Conservation (phyloP, 2,329 filamentous ascomycete species). For the Alternaria postmessia region DNA sequence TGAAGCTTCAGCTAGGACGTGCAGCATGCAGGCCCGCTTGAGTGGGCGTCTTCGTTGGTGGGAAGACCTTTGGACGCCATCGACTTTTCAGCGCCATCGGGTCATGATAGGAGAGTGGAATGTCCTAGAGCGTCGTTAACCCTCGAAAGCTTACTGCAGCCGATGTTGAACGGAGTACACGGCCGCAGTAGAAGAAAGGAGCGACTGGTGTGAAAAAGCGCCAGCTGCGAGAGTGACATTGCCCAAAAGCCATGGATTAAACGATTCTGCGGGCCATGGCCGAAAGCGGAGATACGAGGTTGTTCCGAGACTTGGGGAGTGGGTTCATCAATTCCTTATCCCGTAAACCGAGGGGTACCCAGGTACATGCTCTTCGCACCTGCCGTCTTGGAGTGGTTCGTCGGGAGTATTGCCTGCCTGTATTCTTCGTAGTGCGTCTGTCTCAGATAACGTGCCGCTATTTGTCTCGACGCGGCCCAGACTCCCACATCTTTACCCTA, state of each 20-base stretch:
- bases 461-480: slow-evolving; percentile 16
- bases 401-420: slow-evolving; percentile 24
- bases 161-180: not conserved
- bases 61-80: slow-evolving; percentile 28
- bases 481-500: slow-evolving; percentile 19
- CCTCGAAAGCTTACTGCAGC: slow-evolving; percentile 11
- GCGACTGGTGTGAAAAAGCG: not conserved
- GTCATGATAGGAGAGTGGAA: slow-evolving; percentile 23
- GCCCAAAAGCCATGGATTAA: not conserved
- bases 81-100: slow-evolving; percentile 35
- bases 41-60: slow-evolving; percentile 30
- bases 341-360: slow-evolving; percentile 30
- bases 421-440: slow-evolving; percentile 21
- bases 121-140: slow-evolving; percentile 8
- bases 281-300: slow-evolving; percentile 33
- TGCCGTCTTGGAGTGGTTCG: slow-evolving; percentile 36
- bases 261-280: slow-evolving; percentile 20
- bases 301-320: slow-evolving; percentile 20
- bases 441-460: slow-evolving; percentile 31
- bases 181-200: not conserved
- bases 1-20: slow-evolving; percentile 32
- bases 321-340: slow-evolving; percentile 26
- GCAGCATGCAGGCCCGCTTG: slow-evolving; percentile 41
- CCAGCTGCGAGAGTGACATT: not conserved
- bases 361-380: slow-evolving; percentile 32